Base-by-base conservation (phyloP, 2,329 filamentous ascomycete genomes). In the Trichoderma atrobrunneum region DNA sequence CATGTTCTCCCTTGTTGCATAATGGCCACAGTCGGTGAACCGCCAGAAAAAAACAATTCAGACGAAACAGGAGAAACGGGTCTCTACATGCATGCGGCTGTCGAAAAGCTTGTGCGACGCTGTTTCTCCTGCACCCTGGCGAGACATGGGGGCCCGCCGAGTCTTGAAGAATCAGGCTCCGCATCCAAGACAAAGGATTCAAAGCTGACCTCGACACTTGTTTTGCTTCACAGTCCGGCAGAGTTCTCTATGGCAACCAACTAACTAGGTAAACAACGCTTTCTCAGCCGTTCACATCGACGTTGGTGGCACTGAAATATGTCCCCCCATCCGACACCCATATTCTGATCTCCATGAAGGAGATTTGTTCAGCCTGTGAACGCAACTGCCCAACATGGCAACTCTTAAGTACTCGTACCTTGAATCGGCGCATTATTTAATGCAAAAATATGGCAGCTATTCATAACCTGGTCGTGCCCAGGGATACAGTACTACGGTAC, bases 1-100 rank as follows among this genome's bases (percentile, higher is more conserved):
- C 67, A 67, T 57, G 63, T 66, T 57, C 63, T 65, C 64, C 64
- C 66, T 61, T 69, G 67, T 30, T 51, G 67, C 67, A 62, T 61
- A 28, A 51, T 69, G 24, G 26, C 56, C 24, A 61, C 57, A 62
- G 67, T 54, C 57, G 66, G 66, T 70, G 66, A 54, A 28, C 24
- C 39, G 21, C 56, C 57, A 70, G 16, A 43, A 43, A 39, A 39
- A 34, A 54, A 61, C 14, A 70, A 62, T 70, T 70, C 67, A 62
- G 57, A 70, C 67, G 67, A 70, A 70, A 70, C 67, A 70, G 67
- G 67, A 54, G 67, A 62, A 70, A 70, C 39, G 67, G 67, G 67
- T 51, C 56, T 54, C 39, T 18, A 57, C 51, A 67, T 54, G 67
- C 57, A 67, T 57, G 64, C 51, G 48, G 48, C 6, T 24, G n/a